phyloP scores from a whole-genome alignment of 2,329 filamentous ascomycete genomes.

The Coniochaeta prunicola region DNA sequence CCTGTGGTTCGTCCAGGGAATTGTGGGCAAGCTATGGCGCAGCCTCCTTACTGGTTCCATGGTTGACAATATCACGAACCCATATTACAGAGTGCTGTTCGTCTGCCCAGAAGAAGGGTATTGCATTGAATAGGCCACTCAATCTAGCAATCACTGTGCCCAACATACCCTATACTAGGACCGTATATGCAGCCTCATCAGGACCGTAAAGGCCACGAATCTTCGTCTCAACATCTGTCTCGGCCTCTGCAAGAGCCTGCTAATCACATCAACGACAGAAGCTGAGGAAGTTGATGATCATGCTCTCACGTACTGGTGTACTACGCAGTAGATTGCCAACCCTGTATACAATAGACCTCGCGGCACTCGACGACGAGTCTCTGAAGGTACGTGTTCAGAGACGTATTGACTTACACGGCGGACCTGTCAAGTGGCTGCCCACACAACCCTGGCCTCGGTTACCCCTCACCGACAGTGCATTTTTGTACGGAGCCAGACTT shows the following conservation, averaged over 20 bases:
- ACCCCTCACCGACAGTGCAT: constrained; percentile 2
- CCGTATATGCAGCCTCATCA: not conserved
- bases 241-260: not conserved
- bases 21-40: not conserved
- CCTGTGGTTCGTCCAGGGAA: not conserved
- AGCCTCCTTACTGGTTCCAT: not conserved
- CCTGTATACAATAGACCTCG: no score
- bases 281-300: not conserved
- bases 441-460: not conserved
- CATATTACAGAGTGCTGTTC: not conserved
- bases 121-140: not conserved
- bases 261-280: not conserved
- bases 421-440: not conserved
- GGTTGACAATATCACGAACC: not conserved
- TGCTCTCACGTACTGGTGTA: not conserved
- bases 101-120: not conserved
- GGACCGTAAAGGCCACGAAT: not conserved
- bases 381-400: no score
- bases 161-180: not conserved
- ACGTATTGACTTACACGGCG: not conserved
- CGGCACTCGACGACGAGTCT: no score
- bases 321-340: not conserved
- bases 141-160: not conserved
- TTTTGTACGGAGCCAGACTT: not conserved
- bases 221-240: not conserved